Base-by-base conservation (phyloP, 345 rosid genomes). In the Carallia pectinifolia region DNA sequence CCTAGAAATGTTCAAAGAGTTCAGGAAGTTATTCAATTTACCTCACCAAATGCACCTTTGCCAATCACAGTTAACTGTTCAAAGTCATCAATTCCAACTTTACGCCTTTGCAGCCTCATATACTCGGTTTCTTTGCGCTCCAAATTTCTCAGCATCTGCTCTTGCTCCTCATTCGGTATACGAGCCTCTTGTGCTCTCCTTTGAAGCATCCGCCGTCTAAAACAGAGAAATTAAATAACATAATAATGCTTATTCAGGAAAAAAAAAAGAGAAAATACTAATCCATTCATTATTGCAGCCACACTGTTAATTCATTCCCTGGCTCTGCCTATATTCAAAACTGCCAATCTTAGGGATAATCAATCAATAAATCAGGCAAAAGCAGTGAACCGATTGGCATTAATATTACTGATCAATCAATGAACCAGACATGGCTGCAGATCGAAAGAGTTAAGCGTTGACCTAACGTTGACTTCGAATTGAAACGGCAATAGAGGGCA, bases 41-140 rank as follows among this genome's bases (percentile, higher is more conserved):
- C 99, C 97, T 95, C 99, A 52, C 89, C 99, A 74, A 92, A 95
- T 74, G 97, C 99, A 62, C 99, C 99, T 89, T 84, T 95, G 50
- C 97, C 99, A 70, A 91, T 89, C 39, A 91, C 84, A 37, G 92
- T 89, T 69, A 95, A 79, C 34, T 87, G 91, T 76, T 95, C 97
- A 62, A 95, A 95, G 71, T 95, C 99, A 69, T 95, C 99, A 15
- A 91, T 87, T 64, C 97, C 97, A 75, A 91, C 78, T 80, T 95
- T 95, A 76, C 97, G 96, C 72, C 98, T 84, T 85, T 94, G 98
- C 81, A 90, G 53, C 73, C 98, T 82, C 98, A 94, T 94, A 67
- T 80, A 91, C 80, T 88, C 98, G 2, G 98, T 94, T 74, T 94
- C 97, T 17, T 86, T 89, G 39, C 90, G 89, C 71, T 87, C 98